Conservation (phyloP, 257 asterid genomes). For the Orobanche coerulescens region DNA sequence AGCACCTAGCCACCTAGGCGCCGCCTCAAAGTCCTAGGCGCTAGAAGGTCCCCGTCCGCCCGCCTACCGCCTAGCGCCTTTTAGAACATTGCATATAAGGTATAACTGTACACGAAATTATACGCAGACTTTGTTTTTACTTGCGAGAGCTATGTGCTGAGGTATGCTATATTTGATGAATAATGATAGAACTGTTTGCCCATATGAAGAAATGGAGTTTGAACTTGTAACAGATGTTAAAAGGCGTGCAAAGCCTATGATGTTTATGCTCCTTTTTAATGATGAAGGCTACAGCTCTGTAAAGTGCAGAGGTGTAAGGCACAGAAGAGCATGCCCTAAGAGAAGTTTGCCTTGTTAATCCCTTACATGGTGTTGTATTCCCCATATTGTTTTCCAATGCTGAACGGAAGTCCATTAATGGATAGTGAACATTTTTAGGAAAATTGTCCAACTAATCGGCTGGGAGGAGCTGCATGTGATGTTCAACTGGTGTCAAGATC, state of each 20-base stretch:
- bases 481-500: background rate
- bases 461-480: background rate
- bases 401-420: background rate
- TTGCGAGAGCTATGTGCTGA: background rate
- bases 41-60: too few species aligned
- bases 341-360: background rate
- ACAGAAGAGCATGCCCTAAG: too few species aligned
- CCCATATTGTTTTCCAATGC: background rate
- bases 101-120: background rate
- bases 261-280: background rate
- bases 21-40: too few species aligned
- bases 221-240: slow-evolving; percentile 5
- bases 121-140: background rate
- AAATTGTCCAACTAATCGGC: too few species aligned
- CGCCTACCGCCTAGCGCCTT: too few species aligned
- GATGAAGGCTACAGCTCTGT: background rate
- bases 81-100: too few species aligned
- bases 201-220: background rate
- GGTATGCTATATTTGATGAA: background rate
- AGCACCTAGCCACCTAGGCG: too few species aligned
- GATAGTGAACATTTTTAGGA: too few species aligned
- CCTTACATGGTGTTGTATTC: background rate
- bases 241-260: background rate
- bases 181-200: background rate
- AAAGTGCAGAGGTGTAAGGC: too few species aligned